Percentiles rank a stretch among this genome's conserved stretches.
Conservation (phyloP, 176 grass and related monocot genomes). For the Stipa capillata region DNA sequence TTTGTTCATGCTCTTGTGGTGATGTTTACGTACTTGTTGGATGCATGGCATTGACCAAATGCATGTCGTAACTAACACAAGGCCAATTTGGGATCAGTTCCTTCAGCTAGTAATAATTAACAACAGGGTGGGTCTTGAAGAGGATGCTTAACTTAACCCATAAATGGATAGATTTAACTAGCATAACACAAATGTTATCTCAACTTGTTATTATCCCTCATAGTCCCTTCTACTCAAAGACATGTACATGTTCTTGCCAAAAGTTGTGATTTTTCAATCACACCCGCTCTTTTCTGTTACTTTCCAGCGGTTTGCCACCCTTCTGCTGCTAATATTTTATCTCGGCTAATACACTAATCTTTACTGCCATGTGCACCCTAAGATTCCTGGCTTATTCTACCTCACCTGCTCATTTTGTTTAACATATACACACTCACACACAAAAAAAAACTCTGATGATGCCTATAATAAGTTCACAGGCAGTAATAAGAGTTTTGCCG, state of each 20-base stretch:
- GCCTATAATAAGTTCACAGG: background rate
- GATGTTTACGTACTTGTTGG: background rate
- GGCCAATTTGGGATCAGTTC: background rate
- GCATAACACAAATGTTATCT: background rate
- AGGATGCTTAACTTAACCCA: background rate
- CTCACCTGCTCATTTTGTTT: background rate
- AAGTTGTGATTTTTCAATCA: constrained; percentile 23
- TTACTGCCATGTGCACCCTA: background rate
- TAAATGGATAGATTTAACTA: background rate
- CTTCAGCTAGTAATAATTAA: background rate
- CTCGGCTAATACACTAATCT: background rate
- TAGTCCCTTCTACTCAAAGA: constrained; percentile 55
- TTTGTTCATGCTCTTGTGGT: constrained; percentile 16
- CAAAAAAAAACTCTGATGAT: background rate
- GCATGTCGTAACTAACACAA: constrained; percentile 7
- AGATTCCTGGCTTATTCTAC: background rate
- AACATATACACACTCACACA: too few species aligned
- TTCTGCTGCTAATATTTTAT: constrained; percentile 46
- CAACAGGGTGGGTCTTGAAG: background rate
- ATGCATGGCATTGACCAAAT: constrained; percentile 11
- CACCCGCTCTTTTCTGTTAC: constrained; percentile 37
- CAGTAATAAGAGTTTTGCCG: background rate
- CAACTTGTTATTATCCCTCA: constrained; percentile 26
- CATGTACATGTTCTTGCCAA: constrained; percentile 43
- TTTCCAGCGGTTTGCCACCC: constrained; percentile 50